A percentile compares a stretch with the other conserved stretches of the same genome.
phyloP scores from a whole-genome alignment of 2,329 filamentous ascomycete genomes.

The Cyphellophora attinorum region DNA sequence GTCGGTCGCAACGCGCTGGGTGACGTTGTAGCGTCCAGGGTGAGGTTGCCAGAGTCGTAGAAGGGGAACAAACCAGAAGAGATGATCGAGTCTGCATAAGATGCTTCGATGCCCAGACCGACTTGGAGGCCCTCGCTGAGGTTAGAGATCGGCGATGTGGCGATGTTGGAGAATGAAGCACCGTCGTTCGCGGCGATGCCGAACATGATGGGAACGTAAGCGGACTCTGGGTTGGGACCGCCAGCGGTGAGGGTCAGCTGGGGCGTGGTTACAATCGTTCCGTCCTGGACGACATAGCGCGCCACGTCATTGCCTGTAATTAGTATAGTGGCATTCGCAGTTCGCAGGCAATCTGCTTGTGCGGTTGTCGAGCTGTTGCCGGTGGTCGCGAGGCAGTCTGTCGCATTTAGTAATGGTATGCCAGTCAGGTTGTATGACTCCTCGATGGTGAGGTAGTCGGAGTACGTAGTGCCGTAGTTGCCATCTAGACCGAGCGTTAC shows the following conservation, averaged over 20 bases:
- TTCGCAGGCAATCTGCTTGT: constrained; percentile 45
- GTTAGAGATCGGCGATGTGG: constrained; percentile 32
- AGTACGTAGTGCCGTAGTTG: constrained; percentile 51
- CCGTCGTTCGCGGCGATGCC: constrained; percentile 47
- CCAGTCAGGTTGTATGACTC: constrained; percentile 41
- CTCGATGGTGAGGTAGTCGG: constrained; percentile 47
- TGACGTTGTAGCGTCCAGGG: constrained; percentile 49
- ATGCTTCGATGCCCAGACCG: constrained; percentile 36
- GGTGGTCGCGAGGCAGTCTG: constrained; percentile 39
- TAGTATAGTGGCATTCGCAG: constrained; percentile 25
- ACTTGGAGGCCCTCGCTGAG: constrained; percentile 33
- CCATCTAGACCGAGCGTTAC: constrained; percentile 45
- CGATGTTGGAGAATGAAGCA: constrained; percentile 43
- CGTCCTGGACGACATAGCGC: constrained; percentile 50
- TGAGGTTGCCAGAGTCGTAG: constrained; percentile 38
- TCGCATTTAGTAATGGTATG: constrained; percentile 40
- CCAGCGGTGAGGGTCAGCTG: constrained; percentile 35
- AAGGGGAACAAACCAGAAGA: constrained; percentile 42
- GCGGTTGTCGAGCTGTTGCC: constrained; percentile 24
- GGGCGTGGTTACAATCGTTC: constrained; percentile 43
- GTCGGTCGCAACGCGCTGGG: constrained; percentile 47
- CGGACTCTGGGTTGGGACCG: constrained; percentile 30
- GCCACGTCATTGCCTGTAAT: constrained; percentile 9
- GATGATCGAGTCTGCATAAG: constrained; percentile 32
- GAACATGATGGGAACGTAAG: constrained; percentile 47